These are phyloP conservation scores for Auriscalpium vulgare DNA, from an alignment of 768 basidiomycete genomes.

Conservation along the genomic window DNA sequence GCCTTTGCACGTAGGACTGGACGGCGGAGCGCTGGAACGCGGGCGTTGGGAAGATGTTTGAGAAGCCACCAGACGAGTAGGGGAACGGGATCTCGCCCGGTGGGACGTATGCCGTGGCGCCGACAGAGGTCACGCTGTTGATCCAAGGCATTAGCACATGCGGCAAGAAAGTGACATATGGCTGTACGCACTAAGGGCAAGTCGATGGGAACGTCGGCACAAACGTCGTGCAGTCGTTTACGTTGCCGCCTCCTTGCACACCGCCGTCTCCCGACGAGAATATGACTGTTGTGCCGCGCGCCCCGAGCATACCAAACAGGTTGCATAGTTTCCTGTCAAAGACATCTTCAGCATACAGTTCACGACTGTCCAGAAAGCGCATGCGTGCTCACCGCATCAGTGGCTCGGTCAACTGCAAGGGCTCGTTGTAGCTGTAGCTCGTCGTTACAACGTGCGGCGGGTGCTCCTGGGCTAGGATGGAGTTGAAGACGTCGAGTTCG, in stretches of 20 bases:
- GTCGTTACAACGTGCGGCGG: conserved; percentile 18
- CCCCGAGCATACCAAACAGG: conserved; percentile 27
- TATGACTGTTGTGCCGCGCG: conserved; percentile 25
- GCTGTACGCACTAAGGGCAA: conserved; percentile 1
- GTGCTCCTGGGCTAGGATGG: conserved; percentile 6
- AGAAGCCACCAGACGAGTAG: not conserved
- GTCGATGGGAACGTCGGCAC: conserved; percentile 11
- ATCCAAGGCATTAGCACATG: not conserved
- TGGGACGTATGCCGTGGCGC: conserved; percentile 15
- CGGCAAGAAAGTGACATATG: not conserved
- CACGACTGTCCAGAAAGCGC: too few species aligned
- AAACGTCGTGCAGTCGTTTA: conserved; percentile 2
- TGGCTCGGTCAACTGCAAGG: not conserved
- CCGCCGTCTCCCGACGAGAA: conserved; percentile 15
- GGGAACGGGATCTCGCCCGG: conserved; percentile 15
- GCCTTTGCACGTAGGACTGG: not conserved
- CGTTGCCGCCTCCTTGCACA: conserved; percentile 7
- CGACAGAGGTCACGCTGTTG: conserved; percentile 20
- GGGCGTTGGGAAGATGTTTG: conserved; percentile 11
- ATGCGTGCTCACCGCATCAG: not conserved
- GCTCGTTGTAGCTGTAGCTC: conserved; percentile 14
- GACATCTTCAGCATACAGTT: not conserved
- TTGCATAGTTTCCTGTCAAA: conserved; percentile 25
- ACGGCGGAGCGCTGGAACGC: conserved; percentile 9
- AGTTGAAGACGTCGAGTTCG: conserved; percentile 3